A percentile compares a stretch with the other conserved stretches of the same genome.
phyloP scores from a whole-genome alignment of 129 eudicot genomes.

The Artemisia tridentata region DNA sequence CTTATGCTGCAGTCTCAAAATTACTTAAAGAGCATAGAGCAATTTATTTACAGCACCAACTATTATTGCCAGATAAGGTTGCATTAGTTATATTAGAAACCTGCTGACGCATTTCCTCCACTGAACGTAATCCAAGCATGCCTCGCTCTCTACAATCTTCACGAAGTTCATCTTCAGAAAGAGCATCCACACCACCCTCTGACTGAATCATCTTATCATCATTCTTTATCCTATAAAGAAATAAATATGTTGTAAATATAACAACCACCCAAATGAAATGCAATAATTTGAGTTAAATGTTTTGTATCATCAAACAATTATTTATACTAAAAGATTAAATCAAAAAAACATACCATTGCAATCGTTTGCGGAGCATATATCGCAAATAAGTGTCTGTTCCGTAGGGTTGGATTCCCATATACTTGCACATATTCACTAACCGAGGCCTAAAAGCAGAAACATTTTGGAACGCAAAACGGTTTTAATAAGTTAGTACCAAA shows the following conservation, averaged over 20 bases:
- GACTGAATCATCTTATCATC: constrained; percentile 91
- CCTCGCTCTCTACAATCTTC: constrained; percentile 96
- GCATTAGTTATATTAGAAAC: constrained; percentile 28
- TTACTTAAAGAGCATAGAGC: too few species aligned
- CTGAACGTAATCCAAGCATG: constrained; percentile 84
- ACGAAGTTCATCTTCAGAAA: constrained; percentile 92
- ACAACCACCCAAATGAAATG: neutral
- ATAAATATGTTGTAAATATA: neutral
- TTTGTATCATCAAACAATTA: too few species aligned
- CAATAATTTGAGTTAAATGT: neutral
- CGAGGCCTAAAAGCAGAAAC: constrained; percentile 67
- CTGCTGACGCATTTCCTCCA: constrained; percentile 94
- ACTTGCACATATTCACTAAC: constrained; percentile 94
- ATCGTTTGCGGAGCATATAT: constrained; percentile 71
- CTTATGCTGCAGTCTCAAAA: too few species aligned
- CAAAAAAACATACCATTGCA: constrained; percentile 42
- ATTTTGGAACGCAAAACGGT: constrained; percentile 9
- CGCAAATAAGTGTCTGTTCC: constrained; percentile 91
- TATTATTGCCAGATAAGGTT: constrained; percentile 11
- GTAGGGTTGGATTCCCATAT: constrained; percentile 84
- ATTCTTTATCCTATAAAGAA: constrained; percentile 62
- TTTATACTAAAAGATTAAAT: neutral
- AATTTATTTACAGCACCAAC: too few species aligned
- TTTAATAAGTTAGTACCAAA: constrained; percentile 4
- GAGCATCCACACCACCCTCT: constrained; percentile 94